These are phyloP conservation scores for Neckera pumila DNA, from an alignment of 225 moss, liverwort and hornwort species.

Conservation along the genomic window DNA sequence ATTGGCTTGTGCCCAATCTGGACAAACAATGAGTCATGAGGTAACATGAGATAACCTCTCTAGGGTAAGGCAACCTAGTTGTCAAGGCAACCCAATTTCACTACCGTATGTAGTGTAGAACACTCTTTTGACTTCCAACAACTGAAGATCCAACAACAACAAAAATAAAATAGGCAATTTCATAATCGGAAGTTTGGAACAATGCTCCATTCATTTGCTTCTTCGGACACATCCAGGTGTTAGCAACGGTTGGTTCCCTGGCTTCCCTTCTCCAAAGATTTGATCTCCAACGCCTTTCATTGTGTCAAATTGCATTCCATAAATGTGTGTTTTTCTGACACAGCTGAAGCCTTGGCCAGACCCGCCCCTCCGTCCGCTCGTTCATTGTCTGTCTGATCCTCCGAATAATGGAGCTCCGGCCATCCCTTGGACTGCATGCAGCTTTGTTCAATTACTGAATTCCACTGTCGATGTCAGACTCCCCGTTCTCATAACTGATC, in stretches of 20 bases:
- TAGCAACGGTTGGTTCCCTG: too few species aligned
- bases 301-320: background rate
- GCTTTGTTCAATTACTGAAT: constrained; percentile 12
- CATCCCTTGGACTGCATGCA: constrained; percentile 12
- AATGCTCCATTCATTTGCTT: background rate
- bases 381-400: background rate
- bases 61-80: too few species aligned
- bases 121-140: background rate
- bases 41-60: too few species aligned
- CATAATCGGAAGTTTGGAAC: background rate
- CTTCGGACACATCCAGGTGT: background rate
- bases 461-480: constrained; percentile 14
- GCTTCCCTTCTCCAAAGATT: too few species aligned
- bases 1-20: too few species aligned
- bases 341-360: background rate
- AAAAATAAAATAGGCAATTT: background rate
- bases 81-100: too few species aligned
- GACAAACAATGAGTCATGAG: too few species aligned
- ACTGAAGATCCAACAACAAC: background rate
- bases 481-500: background rate
- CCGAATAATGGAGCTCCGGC: constrained; percentile 9
- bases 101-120: too few species aligned
- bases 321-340: background rate
- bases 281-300: too few species aligned
- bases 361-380: background rate